Base-by-base conservation (phyloP, 495 filamentous ascomycete genomes). In the Penicillium tannophilum region DNA sequence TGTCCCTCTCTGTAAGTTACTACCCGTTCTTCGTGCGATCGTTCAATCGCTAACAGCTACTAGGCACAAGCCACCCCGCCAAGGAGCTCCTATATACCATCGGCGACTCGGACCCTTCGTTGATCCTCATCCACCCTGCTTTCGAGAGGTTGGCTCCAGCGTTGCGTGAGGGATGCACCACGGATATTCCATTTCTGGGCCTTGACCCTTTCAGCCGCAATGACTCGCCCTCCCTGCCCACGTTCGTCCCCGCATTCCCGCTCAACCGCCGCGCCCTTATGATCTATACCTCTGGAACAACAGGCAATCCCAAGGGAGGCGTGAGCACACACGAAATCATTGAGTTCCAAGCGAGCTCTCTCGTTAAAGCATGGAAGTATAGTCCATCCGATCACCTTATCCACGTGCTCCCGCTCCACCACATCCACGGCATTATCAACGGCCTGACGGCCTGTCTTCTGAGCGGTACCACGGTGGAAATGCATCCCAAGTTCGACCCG, bases 221-320 rank as follows among this genome's bases (percentile, higher is more conserved):
- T 48, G 42, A 66, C 1, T 36, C 58, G 1, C 50, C 65, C 24
- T 67, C 66, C 10, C 41, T 79, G 33, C 74, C 75, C 11, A 56
- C 70, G 2, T 75, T 79, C 56, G 58, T 61, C 24, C 55, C 69
- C 2, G 45, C 66, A 0, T 64, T 65, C 35, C 55, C 65, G 11
- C 63, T 74, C 6, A 63, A 63, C 35, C 72, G 71, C 36, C 72
- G 70, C 26, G 77, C 76, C 0, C 63, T 78, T 51, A 79, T 79
- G 67, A 77, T 79, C 55, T 79, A 79, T 55, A 79, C 77, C 8
- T 76, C 72, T 23, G 77, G 77, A 36, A 79, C 77, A 30, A 79
- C 77, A 4, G 75, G 73, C 7, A 73, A 69, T 16, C 75, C 77
- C 20, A 79, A 79, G 52, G 76, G 76, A 28, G 76, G 73, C 47